Percentiles rank a stretch among this genome's conserved stretches.
Evolutionary conservation across 495 filamentous ascomycete genomes (phyloP).

Genomic region (Lindgomyces ingoldianus): DNA sequence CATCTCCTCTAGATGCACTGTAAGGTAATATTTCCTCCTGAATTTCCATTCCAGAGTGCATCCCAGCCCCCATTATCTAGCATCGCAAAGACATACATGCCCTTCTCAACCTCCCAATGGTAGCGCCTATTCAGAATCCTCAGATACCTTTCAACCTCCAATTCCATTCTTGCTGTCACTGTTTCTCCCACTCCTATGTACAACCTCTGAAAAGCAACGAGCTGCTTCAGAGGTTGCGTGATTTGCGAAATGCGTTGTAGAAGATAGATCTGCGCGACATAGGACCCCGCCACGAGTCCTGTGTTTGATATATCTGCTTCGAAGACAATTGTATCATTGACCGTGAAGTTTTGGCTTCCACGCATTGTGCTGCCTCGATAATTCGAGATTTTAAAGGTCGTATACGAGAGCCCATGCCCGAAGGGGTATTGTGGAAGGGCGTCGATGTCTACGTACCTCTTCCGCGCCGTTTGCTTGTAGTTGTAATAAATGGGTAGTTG

Average conservation of each 20-base stretch:
- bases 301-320: conserved; percentile 7
- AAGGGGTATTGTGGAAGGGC: conserved; percentile 45
- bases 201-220: conserved; percentile 12
- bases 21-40: conserved; percentile 8
- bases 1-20: conserved; percentile 2
- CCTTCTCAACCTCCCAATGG: conserved; percentile 7
- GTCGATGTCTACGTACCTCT: conserved; percentile 41
- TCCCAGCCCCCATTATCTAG: conserved; percentile 14
- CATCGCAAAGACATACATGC: conserved; percentile 10
- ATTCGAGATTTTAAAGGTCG: conserved; percentile 35
- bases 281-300: neutral
- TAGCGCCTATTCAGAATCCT: conserved; percentile 15
- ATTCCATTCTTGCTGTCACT: conserved; percentile 6
- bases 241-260: conserved; percentile 1
- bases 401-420: conserved; percentile 49
- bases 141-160: conserved; percentile 13
- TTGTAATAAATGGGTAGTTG: conserved; percentile 49
- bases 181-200: neutral
- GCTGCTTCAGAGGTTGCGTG: conserved; percentile 9
- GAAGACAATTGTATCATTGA: conserved; percentile 16
- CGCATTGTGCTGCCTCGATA: neutral
- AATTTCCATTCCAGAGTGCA: conserved; percentile 6
- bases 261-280: conserved; percentile 12
- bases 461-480: conserved; percentile 40
- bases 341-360: conserved; percentile 10